Conservation (phyloP, 176 grass and related monocot species). For the Miscanthus lutarioriparius region DNA sequence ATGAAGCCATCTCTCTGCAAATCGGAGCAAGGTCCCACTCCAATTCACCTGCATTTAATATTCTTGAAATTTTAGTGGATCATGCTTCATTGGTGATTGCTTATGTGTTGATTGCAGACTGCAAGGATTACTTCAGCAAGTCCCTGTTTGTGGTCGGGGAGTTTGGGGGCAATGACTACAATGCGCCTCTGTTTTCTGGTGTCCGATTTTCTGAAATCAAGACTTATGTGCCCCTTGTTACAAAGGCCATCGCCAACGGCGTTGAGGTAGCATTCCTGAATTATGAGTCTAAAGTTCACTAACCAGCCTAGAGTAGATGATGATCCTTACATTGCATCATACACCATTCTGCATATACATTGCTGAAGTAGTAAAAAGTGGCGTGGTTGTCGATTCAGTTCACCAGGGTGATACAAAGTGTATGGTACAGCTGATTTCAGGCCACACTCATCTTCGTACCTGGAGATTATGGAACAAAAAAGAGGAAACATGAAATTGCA, state of each 20-base stretch:
- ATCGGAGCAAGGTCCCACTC: slow-evolving; percentile 39
- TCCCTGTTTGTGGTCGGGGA: slow-evolving; percentile 89
- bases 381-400: not conserved
- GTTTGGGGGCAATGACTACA: slow-evolving; percentile 98
- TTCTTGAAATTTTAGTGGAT: not conserved
- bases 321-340: slow-evolving; percentile 21
- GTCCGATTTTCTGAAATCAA: slow-evolving; percentile 58
- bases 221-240: slow-evolving; percentile 65
- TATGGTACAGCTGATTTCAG: slow-evolving; percentile 1
- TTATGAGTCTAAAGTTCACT: not conserved
- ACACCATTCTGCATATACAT: not conserved
- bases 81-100: not conserved
- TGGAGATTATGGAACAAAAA: not conserved
- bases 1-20: slow-evolving; percentile 90
- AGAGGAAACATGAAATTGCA: not conserved
- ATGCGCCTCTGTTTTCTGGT: slow-evolving; percentile 82
- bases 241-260: slow-evolving; percentile 62
- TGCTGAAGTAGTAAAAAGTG: not conserved
- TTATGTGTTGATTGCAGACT: slow-evolving; percentile 51
- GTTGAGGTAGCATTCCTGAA: slow-evolving; percentile 58
- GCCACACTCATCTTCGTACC: not conserved
- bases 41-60: not conserved
- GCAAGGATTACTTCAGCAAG: slow-evolving; percentile 80
- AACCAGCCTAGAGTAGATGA: not conserved
- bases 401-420: not conserved